phyloP scores from a whole-genome alignment of 73 alveolate genomes.

The Paramecium sonneborni region DNA sequence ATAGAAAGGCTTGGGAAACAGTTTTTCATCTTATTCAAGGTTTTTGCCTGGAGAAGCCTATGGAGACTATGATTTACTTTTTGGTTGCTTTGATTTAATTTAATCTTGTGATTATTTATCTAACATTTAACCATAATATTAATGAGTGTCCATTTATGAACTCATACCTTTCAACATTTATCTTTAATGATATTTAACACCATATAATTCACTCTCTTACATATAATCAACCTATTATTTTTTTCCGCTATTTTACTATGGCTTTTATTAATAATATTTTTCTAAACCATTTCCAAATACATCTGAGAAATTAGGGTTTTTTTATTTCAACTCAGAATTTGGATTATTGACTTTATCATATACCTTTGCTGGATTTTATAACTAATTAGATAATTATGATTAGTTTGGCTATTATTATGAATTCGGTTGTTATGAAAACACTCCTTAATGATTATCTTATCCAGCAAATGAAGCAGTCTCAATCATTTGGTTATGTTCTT shows the following conservation, averaged over 20 bases:
- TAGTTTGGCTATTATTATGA: background rate
- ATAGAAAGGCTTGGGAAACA: background rate
- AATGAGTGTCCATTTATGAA: constrained; percentile 44
- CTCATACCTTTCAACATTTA: constrained; percentile 46
- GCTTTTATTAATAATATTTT: background rate
- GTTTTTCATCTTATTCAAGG: constrained; percentile 21
- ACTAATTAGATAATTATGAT: background rate
- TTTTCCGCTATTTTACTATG: background rate
- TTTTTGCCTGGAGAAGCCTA: constrained; percentile 34
- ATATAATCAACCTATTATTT: background rate
- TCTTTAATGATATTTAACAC: constrained; percentile 31
- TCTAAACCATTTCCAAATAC: constrained; percentile 35
- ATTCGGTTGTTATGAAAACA: background rate
- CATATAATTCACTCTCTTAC: constrained; percentile 37
- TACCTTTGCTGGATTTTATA: constrained; percentile 3
- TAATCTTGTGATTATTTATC: background rate
- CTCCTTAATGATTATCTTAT: background rate
- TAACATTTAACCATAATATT: background rate
- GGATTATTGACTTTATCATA: constrained; percentile 26
- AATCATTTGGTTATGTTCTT: constrained; percentile 21
- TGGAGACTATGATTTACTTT: background rate
- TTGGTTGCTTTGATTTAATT: background rate
- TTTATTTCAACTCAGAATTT: constrained; percentile 23
- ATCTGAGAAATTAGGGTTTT: constrained; percentile 16
- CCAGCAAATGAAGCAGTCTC: constrained; percentile 35